Conservation (phyloP, 2,329 filamentous ascomycete species). For the Beauveria sp. region DNA sequence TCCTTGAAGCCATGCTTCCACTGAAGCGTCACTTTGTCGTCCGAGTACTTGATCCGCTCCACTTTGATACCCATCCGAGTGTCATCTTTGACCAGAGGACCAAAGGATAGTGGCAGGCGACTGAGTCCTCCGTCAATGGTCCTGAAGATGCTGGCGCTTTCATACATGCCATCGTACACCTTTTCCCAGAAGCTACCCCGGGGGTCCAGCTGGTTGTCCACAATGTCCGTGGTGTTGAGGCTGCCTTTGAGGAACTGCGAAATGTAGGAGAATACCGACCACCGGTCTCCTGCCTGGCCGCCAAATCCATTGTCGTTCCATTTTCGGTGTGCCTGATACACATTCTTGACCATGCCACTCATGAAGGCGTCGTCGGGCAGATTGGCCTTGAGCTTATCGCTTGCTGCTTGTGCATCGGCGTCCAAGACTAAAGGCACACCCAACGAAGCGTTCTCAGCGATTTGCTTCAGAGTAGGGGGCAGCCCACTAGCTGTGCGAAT, state of each 20-base stretch:
- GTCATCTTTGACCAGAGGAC: slow-evolving; percentile 49
- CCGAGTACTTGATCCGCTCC: slow-evolving; percentile 46
- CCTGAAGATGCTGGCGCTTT: slow-evolving; percentile 37
- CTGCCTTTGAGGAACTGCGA: slow-evolving; percentile 48
- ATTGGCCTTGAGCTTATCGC: slow-evolving; percentile 28
- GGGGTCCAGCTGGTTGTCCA: slow-evolving; percentile 24
- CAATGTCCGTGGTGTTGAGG: slow-evolving; percentile 44
- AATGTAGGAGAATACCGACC: slow-evolving; percentile 57
- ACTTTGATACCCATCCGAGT: slow-evolving; percentile 50
- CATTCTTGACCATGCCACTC: slow-evolving; percentile 31
- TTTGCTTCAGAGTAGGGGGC: slow-evolving; percentile 43
- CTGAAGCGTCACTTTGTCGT: slow-evolving; percentile 47
- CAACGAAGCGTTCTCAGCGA: slow-evolving; percentile 36
- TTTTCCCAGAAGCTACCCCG: slow-evolving; percentile 39
- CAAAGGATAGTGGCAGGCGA: slow-evolving; percentile 54
- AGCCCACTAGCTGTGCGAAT: slow-evolving; percentile 42
- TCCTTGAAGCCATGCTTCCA: slow-evolving; percentile 42
- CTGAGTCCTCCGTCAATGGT: slow-evolving; percentile 54
- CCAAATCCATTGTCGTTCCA: slow-evolving; percentile 27
- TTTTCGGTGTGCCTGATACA: slow-evolving; percentile 36
- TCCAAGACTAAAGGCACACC: slow-evolving; percentile 24
- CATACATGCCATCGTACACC: slow-evolving; percentile 16
- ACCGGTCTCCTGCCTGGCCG: slow-evolving; percentile 48
- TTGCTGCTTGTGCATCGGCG: slow-evolving; percentile 25
- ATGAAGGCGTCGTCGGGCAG: slow-evolving; percentile 29